Evolutionary conservation across 352 stramenopile genomes (phyloP).

Genomic region (Globisporangium iwayamae): DNA sequence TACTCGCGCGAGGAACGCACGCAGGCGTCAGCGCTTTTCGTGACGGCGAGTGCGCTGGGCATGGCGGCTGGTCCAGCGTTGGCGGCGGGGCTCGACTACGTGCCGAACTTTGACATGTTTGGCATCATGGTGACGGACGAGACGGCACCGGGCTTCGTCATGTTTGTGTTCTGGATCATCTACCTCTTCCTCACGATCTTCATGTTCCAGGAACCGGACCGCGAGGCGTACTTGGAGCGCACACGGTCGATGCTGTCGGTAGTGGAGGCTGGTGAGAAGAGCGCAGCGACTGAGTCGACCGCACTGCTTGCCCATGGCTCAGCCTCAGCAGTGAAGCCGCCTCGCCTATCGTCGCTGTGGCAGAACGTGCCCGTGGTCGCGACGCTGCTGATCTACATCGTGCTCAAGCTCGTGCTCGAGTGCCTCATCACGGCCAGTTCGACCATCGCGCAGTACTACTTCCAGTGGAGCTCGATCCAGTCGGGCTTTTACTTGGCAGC

Average conservation of each 20-base stretch:
- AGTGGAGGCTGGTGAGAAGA: constrained; percentile 21
- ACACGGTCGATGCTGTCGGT: constrained; percentile 33
- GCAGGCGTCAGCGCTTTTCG: constrained; percentile 89
- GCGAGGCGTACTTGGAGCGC: constrained; percentile 43
- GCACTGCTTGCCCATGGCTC: constrained; percentile 6
- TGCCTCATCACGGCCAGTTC: constrained; percentile 83
- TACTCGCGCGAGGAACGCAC: constrained; percentile 89
- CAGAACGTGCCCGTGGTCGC: constrained; percentile 73
- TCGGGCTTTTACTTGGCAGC: constrained; percentile 87
- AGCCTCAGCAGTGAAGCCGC: neutral
- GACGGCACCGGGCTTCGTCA: constrained; percentile 89
- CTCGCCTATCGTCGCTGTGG: constrained; percentile 55
- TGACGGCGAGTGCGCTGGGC: constrained; percentile 89
- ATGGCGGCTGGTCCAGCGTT: constrained; percentile 89
- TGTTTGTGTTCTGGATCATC: constrained; percentile 72
- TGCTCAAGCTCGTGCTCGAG: constrained; percentile 92
- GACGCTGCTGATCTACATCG: constrained; percentile 86
- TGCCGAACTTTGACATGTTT: constrained; percentile 60
- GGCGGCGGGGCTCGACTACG: constrained; percentile 62
- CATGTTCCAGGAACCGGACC: constrained; percentile 67
- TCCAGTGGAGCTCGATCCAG: constrained; percentile 83
- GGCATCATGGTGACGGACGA: constrained; percentile 79
- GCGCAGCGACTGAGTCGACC: constrained; percentile 3
- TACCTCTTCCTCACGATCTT: constrained; percentile 58
- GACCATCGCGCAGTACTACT: constrained; percentile 88